Evolutionary conservation across 495 filamentous ascomycete species (phyloP), one percentile per base, ranked within the genome.

Genomic region (Pyrenopolyporus hunteri): DNA sequence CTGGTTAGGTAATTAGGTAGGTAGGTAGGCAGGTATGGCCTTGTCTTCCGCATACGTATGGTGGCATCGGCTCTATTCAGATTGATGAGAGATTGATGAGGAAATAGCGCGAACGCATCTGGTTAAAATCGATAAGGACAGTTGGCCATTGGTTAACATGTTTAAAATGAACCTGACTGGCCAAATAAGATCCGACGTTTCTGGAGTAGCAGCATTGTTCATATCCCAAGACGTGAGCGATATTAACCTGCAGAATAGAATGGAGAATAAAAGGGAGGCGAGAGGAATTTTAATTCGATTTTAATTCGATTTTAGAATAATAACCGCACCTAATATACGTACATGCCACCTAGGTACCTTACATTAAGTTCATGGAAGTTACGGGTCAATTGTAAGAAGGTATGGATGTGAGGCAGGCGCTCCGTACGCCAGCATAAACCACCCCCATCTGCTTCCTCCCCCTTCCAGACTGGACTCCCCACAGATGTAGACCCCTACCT

Each of bases 1-100:
- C 28, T 57, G 51, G 60, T 66, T 66, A 57, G 57, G 35, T 52
- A 66, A 52, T 51, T 60, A n/a, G n/a, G n/a, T n/a, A n/a, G 40
- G 22, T 57, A 45, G 60, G 60, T 66, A 57, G 57, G 35, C 47
- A 66, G 48, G 46, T 60, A 36, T 64, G 37, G 45, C 50, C 56
- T 51, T 20, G 37, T 51, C 57, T 39, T 53, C 50, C n/a, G n/a
- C n/a, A n/a, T n/a, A n/a, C n/a, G n/a, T 36, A 43, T 26, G 31
- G 57, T 60, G 32, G 32, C 56, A 66, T 60, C 56, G 57, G 57
- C 39, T 53, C 35, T 57, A 60, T 54, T 60, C 45, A 52, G 28
- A 48, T 54, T 54, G 28, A 59, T 50, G 29, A 64, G 46, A 29
- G 26, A n/a, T n/a, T n/a, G n/a, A n/a, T n/a, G n/a, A n/a, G n/a